Percentiles rank a stretch among this genome's conserved stretches.
Evolutionary conservation across 305 asterid genomes (phyloP).

Genomic region (Rubia balearica): DNA sequence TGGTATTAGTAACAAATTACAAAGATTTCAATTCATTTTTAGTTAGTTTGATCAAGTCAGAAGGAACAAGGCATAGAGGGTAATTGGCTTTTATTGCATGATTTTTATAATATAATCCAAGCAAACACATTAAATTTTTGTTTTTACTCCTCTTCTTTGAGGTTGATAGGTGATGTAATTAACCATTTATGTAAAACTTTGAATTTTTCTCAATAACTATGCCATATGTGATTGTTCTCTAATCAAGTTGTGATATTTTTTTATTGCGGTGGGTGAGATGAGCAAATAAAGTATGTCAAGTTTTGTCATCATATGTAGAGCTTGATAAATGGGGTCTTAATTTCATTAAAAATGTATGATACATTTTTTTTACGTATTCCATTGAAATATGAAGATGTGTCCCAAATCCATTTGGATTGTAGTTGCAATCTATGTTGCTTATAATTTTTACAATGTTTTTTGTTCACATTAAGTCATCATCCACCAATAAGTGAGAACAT

Average conservation of each 20-base stretch:
- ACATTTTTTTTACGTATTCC: no score
- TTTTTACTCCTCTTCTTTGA: neutral
- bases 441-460: neutral
- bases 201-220: neutral
- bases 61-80: neutral
- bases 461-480: slow-evolving; percentile 39
- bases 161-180: neutral
- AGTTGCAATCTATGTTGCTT: no score
- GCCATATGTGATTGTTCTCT: neutral
- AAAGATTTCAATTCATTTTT: no score
- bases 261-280: neutral
- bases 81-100: neutral
- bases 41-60: neutral
- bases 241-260: neutral
- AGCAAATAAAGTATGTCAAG: neutral
- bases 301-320: neutral
- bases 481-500: slow-evolving; percentile 59
- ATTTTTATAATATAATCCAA: neutral
- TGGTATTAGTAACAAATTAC: neutral
- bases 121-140: neutral
- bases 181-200: neutral
- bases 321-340: neutral
- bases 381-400: no score
- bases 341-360: neutral
- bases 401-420: no score